These are phyloP conservation scores for Fusarium vanettenii DNA, from an alignment of 2,329 filamentous ascomycete species.

Conservation along the genomic window DNA sequence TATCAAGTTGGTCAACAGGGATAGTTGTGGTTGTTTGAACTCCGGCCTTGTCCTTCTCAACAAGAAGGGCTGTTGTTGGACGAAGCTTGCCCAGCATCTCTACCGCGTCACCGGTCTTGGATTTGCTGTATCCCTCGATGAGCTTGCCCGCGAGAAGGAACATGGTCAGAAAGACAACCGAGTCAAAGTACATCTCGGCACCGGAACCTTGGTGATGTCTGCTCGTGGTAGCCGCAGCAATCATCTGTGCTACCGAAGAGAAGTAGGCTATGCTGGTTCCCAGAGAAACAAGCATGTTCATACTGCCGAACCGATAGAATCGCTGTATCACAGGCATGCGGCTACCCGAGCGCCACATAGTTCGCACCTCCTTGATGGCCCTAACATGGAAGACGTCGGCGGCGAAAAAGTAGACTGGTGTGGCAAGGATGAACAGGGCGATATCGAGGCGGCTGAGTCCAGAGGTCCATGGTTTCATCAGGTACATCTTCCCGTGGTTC, in stretches of 20 bases:
- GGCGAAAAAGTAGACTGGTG: conserved; percentile 87
- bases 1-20: conserved; percentile 77
- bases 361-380: conserved; percentile 80
- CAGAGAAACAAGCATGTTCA: conserved; percentile 93
- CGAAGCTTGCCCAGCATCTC: conserved; percentile 81
- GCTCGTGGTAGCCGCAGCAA: conserved; percentile 65
- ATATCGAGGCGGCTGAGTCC: conserved; percentile 83
- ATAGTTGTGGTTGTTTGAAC: conserved; percentile 55
- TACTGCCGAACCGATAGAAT: conserved; percentile 94
- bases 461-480: conserved; percentile 77
- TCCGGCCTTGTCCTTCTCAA: conserved; percentile 58
- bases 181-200: conserved; percentile 82
- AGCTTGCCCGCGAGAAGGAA: conserved; percentile 82
- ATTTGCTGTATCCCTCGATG: conserved; percentile 91
- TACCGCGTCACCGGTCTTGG: conserved; percentile 88
- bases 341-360: conserved; percentile 82
- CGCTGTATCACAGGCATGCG: conserved; percentile 77
- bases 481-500: conserved; percentile 68
- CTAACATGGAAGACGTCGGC: conserved; percentile 87
- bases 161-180: conserved; percentile 90
- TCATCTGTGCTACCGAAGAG: conserved; percentile 82
- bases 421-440: conserved; percentile 83
- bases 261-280: conserved; percentile 91
- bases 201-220: conserved; percentile 27
- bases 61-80: conserved; percentile 79